Conservation (phyloP, 305 asterid genomes). For the Salvia sclarea region DNA sequence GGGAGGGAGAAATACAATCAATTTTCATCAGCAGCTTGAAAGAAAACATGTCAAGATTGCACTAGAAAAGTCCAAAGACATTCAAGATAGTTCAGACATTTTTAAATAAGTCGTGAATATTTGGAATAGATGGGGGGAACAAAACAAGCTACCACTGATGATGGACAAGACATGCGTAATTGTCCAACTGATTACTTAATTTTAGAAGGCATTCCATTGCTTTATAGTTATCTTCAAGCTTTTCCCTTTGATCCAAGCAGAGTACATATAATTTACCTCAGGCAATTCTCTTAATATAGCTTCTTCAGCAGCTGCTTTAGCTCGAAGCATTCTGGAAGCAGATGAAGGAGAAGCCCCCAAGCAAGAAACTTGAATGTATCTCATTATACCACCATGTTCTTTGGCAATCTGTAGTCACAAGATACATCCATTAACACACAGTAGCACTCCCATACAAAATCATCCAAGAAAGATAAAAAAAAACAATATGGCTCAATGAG, state of each 20-base stretch:
- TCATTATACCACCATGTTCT: constrained; percentile 96
- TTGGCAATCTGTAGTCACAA: constrained; percentile 66
- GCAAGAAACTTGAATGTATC: constrained; percentile 88
- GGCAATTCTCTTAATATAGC: constrained; percentile 67
- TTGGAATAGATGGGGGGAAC: background rate
- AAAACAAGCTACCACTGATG: background rate
- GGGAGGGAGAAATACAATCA: no score
- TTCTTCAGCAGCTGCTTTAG: constrained; percentile 98
- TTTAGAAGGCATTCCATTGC: background rate
- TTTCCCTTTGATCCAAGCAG: background rate
- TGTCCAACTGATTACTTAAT: background rate
- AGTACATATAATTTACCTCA: constrained; percentile 50
- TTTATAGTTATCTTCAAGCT: background rate
- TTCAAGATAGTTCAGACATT: background rate
- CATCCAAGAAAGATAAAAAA: constrained; percentile 5
- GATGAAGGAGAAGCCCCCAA: constrained; percentile 87
- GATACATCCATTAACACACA: constrained; percentile 22
- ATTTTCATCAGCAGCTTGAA: background rate
- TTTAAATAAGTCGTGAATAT: background rate
- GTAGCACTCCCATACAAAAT: background rate
- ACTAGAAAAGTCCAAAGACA: no score
- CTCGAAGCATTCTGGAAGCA: constrained; percentile 73
- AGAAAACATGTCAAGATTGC: background rate
- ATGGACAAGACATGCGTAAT: background rate
- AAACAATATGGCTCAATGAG: constrained; percentile 5